Evolutionary conservation across 805 yeast genomes (phyloP), one percentile per base, ranked within the genome.

Genomic region (Suhomyces sp.): DNA sequence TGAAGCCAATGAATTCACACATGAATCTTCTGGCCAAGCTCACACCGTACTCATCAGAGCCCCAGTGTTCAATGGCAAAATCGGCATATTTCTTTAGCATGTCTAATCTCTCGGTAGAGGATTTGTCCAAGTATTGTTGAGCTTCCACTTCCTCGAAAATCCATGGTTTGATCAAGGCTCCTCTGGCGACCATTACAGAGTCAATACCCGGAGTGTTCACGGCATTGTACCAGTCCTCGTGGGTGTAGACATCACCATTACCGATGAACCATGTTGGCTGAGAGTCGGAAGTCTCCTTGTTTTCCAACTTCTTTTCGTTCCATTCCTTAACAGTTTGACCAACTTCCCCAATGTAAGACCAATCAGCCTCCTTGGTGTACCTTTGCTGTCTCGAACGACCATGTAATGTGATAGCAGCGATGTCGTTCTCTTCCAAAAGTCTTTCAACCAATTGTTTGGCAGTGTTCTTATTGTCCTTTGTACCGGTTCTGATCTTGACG

Each of bases 101-200:
- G 36, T 86, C 96, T 52, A 94, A 80, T 69, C 99, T 82, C 71
- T 94, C 97, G 19, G 86, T 76, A n/a, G 97, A 86, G 2, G 90
- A 77, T 73, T 93, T 94, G 69, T 94, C 99, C 57, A 94, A 71
- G 68, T 90, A 85, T 70, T 94, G 98, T 62, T 85, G 84, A 6
- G 93, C 78, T 54, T 93, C 96, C 52, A 94, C 82, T 72, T 94
- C 99, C 73, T 94, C 97, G 61, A 93, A 94, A 49, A 94, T 89
- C 99, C 99, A 94, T 35, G 99, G 99, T 72, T 94, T 94, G 67
- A 94, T 92, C 58, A 94, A 80, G 1, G 98, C 98, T 52, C 98
- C 99, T 64, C 99, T 82, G 2, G 98, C 99, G 51, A 94, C 90
- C 97, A 96, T 94, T 15, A 91, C 96, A 29, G 94, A 84, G 72